Conservation (phyloP, 2,329 filamentous ascomycete species). For the Furcasterigmium sp. region DNA sequence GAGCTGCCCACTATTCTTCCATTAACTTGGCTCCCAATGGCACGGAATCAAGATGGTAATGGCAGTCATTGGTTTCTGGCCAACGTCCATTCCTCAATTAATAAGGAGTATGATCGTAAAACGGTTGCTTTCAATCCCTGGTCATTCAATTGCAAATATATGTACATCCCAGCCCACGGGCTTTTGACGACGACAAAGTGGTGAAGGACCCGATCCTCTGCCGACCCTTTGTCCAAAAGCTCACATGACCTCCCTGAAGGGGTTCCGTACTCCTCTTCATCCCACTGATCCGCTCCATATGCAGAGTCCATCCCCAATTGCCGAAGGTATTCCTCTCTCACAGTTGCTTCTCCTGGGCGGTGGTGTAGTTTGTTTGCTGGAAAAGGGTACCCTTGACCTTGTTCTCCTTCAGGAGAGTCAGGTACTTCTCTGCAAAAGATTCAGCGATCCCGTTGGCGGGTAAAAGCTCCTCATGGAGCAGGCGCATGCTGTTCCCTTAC, state of each 20-base stretch:
- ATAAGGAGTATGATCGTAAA: no score
- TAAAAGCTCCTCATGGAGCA: neutral
- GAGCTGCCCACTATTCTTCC: no score
- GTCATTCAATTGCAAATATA: neutral
- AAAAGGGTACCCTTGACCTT: conserved; percentile 77
- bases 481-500: conserved; percentile 43
- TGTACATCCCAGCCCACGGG: neutral
- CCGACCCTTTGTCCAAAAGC: no score
- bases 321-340: neutral
- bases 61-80: no score
- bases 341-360: conserved; percentile 39
- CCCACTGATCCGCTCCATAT: neutral
- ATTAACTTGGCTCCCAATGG: no score
- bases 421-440: conserved; percentile 62
- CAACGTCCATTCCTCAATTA: no score
- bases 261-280: no score
- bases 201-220: neutral
- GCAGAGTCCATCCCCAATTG: neutral
- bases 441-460: conserved; percentile 2
- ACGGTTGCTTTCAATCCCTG: no score
- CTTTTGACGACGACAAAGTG: neutral
- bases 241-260: no score
- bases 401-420: conserved; percentile 69
- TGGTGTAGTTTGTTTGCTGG: conserved; percentile 71
- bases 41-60: no score